These are phyloP conservation scores for Talaromyces stipitatus DNA, from an alignment of 495 filamentous ascomycete species.

Conservation along the genomic window DNA sequence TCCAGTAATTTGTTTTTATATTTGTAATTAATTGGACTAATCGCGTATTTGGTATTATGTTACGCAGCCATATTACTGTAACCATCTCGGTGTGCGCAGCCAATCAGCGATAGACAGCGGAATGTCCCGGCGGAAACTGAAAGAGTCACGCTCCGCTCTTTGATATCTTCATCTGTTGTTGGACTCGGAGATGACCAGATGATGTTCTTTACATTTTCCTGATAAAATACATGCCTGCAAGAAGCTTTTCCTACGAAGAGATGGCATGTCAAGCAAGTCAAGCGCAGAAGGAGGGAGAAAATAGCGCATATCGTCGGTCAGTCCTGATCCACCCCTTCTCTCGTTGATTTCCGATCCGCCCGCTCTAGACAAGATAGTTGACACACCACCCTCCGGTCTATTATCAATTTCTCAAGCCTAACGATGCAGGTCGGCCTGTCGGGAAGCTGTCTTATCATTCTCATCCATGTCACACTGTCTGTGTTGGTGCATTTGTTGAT, in stretches of 20 bases:
- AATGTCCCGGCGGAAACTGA: background rate
- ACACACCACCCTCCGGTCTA: background rate
- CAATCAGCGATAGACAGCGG: background rate
- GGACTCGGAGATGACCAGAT: background rate
- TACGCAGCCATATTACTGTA: background rate
- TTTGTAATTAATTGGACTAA: background rate
- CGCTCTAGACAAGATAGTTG: background rate
- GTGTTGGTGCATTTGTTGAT: constrained; percentile 8
- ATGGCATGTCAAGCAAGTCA: background rate
- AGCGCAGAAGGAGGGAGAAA: background rate
- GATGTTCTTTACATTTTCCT: background rate
- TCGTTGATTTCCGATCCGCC: constrained; percentile 2
- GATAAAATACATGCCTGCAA: too few relatives aligned
- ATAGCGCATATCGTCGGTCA: constrained; percentile 1
- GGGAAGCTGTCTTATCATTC: background rate
- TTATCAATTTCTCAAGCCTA: background rate
- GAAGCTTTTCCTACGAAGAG: too few relatives aligned
- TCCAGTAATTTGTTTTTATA: background rate
- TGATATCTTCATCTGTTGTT: background rate
- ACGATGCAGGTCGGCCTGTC: too few relatives aligned
- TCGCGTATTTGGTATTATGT: background rate
- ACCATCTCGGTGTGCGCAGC: background rate
- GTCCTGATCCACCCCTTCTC: constrained; percentile 1
- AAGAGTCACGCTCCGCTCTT: constrained; percentile 2
- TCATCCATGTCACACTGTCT: background rate